Base-by-base conservation (phyloP, 1,139 yeast genomes). In the Taphrina flavorubra region DNA sequence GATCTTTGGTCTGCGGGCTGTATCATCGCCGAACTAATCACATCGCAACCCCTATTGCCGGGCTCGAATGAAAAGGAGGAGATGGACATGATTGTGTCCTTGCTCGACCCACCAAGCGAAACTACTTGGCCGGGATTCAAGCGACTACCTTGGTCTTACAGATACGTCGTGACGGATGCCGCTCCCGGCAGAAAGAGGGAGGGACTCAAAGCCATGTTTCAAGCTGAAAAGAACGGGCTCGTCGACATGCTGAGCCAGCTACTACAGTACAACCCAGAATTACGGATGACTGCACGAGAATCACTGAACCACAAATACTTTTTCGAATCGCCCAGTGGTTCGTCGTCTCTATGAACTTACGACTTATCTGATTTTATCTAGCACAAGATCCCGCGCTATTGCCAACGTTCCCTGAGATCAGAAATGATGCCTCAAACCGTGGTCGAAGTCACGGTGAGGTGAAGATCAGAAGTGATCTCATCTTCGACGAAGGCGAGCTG, bases 241-340 rank as follows among this genome's bases (percentile, higher is more conserved):
- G 81, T 89, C 40, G 84, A 85, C 68, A 80, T 95, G 36, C 79
- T 95, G 46, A 79, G 85, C 49, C 84, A 84, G 49, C 78, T 95
- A 57, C 78, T 95, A 55, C 88, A 84, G 69, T 92, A 92, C 76
- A 97, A 95, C 76, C 99, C 99, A 0, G 82, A 87, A n/a, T 80
- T 81, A 34, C 81, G 99, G 70, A 78, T 89, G 42, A 87, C 91
- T 31, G 97, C 97, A 0, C 83, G 84, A 60, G 86, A 85, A 70
- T 90, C 97, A 0, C 78, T 94, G 70, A 77, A 84, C 11, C 97
- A 94, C 77, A 86, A 86, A 7, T 94, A 88, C 80, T 94, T 95
- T 76, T 75, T 83, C 53, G 89, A 85, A 70, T 78, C 79, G 18
- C 92, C 95, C 1, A 25, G 56, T 10, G 51, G 62, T 58, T 8